Percentiles rank a stretch among this genome's conserved stretches.
These are phyloP conservation scores for Amylocystis lapponica DNA, from an alignment of 768 basidiomycete genomes.

Conservation along the genomic window DNA sequence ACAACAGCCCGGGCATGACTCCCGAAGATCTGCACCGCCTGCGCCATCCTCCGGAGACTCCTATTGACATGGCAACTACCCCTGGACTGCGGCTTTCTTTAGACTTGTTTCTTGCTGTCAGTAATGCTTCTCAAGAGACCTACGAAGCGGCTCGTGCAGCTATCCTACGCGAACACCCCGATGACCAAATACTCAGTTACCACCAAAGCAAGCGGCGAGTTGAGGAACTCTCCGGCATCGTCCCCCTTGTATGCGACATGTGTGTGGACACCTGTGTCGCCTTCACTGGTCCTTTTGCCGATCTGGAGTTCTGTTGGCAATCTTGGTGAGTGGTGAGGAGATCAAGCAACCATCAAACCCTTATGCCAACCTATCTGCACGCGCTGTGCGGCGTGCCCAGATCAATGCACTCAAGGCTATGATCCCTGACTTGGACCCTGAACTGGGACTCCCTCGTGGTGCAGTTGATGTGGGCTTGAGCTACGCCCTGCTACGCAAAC, in stretches of 20 bases:
- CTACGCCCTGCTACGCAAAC: not conserved
- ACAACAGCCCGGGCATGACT: too few species aligned
- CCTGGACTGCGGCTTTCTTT: too few species aligned
- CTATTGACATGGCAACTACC: too few species aligned
- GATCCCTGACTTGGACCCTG: not conserved
- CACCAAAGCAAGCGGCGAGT: too few species aligned
- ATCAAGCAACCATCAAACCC: constrained; percentile 22
- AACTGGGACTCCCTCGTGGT: not conserved
- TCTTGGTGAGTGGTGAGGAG: constrained; percentile 19
- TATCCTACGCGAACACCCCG: too few species aligned
- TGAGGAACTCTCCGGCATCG: constrained; percentile 23
- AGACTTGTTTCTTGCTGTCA: too few species aligned
- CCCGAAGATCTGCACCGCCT: too few species aligned
- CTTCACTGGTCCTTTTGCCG: constrained; percentile 33
- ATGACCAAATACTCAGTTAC: too few species aligned
- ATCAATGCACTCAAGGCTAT: constrained; percentile 17
- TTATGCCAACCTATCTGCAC: constrained; percentile 20
- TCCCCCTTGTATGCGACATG: constrained; percentile 33
- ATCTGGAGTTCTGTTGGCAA: constrained; percentile 26
- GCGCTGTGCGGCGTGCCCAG: constrained; percentile 14
- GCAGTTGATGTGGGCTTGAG: not conserved
- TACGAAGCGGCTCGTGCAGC: too few species aligned
- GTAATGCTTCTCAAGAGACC: too few species aligned
- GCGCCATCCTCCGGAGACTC: too few species aligned
- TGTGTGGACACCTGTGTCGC: constrained; percentile 37